Evolutionary conservation across 2,329 filamentous ascomycete genomes (phyloP).

Genomic region (Sporothrix humicola): DNA sequence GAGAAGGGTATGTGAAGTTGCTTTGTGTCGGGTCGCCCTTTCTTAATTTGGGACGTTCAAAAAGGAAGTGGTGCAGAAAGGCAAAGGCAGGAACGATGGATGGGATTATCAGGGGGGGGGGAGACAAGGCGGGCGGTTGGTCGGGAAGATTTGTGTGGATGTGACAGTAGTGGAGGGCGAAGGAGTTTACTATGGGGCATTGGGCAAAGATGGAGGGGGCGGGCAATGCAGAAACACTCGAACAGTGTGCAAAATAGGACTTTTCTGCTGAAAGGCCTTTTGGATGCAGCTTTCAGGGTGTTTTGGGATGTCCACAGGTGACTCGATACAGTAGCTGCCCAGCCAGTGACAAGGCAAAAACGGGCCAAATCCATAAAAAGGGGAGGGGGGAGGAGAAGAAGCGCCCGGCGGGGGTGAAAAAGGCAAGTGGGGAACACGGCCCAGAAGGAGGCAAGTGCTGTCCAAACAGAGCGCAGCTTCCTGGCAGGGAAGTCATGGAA

Average conservation of each 20-base stretch:
- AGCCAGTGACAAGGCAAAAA: no score
- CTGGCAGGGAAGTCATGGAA: background rate
- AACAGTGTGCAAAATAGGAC: slow-evolving; percentile 6
- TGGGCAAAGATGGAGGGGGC: slow-evolving; percentile 26
- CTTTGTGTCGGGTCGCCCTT: slow-evolving; percentile 29
- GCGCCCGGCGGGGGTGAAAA: slow-evolving; percentile 26
- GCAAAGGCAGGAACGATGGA: slow-evolving; percentile 24
- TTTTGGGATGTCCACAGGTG: background rate
- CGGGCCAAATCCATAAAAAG: slow-evolving; percentile 3
- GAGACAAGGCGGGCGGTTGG: slow-evolving; percentile 31
- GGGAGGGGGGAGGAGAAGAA: slow-evolving; percentile 11
- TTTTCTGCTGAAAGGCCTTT: background rate
- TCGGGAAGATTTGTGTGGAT: slow-evolving; percentile 31
- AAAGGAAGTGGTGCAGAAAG: slow-evolving; percentile 12
- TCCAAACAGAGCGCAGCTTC: background rate
- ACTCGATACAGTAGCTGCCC: background rate
- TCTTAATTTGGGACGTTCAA: slow-evolving; percentile 27
- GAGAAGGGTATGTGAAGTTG: background rate
- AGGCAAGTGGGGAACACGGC: slow-evolving; percentile 15
- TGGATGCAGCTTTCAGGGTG: no score
- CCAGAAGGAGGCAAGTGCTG: slow-evolving; percentile 6
- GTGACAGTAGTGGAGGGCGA: slow-evolving; percentile 31
- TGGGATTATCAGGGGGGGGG: slow-evolving; percentile 29
- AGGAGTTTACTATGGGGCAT: slow-evolving; percentile 6
- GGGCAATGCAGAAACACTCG: background rate